Percentiles rank a stretch among this genome's conserved stretches.
These are phyloP conservation scores for Claviceps arundinis DNA, from an alignment of 2,329 filamentous ascomycete species.

Conservation along the genomic window DNA sequence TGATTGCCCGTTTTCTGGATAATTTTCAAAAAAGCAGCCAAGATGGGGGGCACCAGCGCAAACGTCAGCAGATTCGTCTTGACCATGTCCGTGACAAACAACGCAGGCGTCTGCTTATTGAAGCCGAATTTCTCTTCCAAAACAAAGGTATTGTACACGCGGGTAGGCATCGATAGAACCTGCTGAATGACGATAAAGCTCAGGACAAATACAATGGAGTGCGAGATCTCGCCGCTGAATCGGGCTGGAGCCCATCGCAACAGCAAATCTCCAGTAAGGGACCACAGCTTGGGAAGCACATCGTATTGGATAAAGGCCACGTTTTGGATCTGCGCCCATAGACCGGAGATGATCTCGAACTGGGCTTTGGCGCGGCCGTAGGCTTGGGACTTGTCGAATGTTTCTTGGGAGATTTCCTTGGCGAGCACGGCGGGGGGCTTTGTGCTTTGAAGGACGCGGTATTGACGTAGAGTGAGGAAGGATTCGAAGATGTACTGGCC, in stretches of 20 bases:
- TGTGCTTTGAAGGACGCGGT: constrained; percentile 67
- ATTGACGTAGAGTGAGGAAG: constrained; percentile 81
- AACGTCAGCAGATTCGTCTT: constrained; percentile 78
- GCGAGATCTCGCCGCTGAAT: constrained; percentile 84
- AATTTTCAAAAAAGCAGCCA: constrained; percentile 85
- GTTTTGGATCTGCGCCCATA: constrained; percentile 82
- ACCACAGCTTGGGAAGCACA: constrained; percentile 83
- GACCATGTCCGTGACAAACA: constrained; percentile 82
- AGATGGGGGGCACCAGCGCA: constrained; percentile 71
- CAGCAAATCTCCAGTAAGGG: constrained; percentile 61
- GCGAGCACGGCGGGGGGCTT: constrained; percentile 76
- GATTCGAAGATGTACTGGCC: constrained; percentile 85
- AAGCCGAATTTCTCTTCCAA: constrained; percentile 96
- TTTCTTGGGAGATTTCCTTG: constrained; percentile 76
- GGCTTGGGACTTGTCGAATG: constrained; percentile 89
- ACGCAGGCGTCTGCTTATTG: constrained; percentile 88
- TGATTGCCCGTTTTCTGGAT: constrained; percentile 84
- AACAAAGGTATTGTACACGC: constrained; percentile 89
- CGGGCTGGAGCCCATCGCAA: constrained; percentile 59
- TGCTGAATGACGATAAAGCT: constrained; percentile 74
- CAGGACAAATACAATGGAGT: constrained; percentile 87
- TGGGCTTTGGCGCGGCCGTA: constrained; percentile 94
- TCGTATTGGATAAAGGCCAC: constrained; percentile 82
- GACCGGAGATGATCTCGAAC: constrained; percentile 66
- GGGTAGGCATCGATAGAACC: constrained; percentile 62